Evolutionary conservation across 2,329 filamentous ascomycete genomes (phyloP).

Genomic region (Talaromyces sp.): DNA sequence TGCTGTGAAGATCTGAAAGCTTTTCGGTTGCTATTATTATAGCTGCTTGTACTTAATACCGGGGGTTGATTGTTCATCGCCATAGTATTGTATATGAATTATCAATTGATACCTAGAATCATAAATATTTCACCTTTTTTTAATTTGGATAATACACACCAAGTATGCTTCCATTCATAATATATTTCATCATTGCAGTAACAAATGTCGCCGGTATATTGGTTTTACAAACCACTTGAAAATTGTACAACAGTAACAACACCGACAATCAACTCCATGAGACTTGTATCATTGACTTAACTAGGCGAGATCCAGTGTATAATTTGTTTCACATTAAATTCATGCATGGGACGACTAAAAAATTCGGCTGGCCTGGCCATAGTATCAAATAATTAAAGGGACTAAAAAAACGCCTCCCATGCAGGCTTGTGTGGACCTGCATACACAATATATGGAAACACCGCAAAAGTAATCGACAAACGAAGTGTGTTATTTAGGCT

Average conservation of each 20-base stretch:
- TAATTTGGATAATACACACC: background rate
- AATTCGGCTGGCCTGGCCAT: no score
- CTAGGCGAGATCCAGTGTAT: background rate
- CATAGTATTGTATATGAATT: background rate
- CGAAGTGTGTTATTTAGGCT: no score
- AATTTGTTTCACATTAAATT: no score
- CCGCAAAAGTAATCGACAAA: no score
- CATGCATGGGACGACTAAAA: no score
- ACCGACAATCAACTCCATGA: no score
- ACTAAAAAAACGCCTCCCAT: no score
- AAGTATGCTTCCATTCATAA: background rate
- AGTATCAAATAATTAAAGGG: no score
- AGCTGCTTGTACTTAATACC: background rate
- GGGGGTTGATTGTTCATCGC: no score
- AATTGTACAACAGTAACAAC: background rate
- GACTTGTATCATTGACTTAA: no score
- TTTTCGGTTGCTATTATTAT: background rate
- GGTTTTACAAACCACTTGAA: background rate
- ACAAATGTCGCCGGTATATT: background rate
- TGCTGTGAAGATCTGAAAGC: background rate
- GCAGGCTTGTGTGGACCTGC: no score
- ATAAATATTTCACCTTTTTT: background rate
- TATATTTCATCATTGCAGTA: background rate
- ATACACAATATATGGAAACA: no score
- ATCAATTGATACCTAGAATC: background rate